Evolutionary conservation across 2,329 filamentous ascomycete species (phyloP), one percentile per base, ranked within the genome.

Genomic region (Clarireedia monteithiana): DNA sequence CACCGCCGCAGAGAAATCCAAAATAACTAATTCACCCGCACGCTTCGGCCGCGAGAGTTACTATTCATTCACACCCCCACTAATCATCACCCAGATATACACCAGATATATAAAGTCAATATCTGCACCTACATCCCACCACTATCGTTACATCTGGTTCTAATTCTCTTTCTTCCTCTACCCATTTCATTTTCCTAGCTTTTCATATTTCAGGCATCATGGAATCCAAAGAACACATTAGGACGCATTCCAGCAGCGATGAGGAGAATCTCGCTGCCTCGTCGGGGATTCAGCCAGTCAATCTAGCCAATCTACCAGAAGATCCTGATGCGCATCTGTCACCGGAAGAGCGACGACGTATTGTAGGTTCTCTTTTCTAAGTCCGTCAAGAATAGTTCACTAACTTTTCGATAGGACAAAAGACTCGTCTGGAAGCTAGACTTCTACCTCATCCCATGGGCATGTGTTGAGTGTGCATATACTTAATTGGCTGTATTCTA

Each of bases 251-350:
- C 12, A 40, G 30, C 42, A 57, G 50, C 17, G 50, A 52, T 45
- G 50, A 57, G 30, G 55, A 57, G 36, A 57, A 57, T 12, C 10
- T 12, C 30, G 50, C 40, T 15, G n/a, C 53, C 20, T 44, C 44
- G 7, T 40, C 34, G 20, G 34, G 17, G n/a, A 39, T 9, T 48
- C 26, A 27, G 7, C n/a, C 42, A 15, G 30, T 36, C 6, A n/a
- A 12, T 20, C 20, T 24, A 9, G 17, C 42, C 10, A 50, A 48
- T 27, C 6, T 64, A 6, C 62, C 63, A 45, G 61, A 57, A 27
- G 81, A 85, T 63, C 82, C 82, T 0, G 86, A 90, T 70, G 83
- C 79, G 49, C 82, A 82, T 5, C 71, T 88, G 62, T 83, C 77
- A 39, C 77, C 79, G 0, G 83, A 82, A 61, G 86, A 89, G 67